Base-by-base conservation (phyloP, 306 rosid species). In the Fragaria nilgerrensis region DNA sequence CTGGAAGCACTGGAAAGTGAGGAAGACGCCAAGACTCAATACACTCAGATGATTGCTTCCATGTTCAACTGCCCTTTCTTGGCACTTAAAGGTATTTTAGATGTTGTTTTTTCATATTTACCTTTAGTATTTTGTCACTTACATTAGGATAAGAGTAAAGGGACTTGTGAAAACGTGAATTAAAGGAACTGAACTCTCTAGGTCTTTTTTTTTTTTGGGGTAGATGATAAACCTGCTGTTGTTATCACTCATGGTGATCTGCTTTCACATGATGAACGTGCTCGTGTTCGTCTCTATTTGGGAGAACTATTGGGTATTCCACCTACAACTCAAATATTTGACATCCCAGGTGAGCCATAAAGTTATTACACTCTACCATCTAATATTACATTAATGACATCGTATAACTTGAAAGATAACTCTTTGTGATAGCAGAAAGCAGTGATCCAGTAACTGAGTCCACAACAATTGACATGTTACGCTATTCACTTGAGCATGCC, bases 171-270 rank as follows among this genome's bases (percentile, higher is more conserved):
- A 22, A 76, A 37, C 17, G 19, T 74, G 43, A 58, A 43, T 5
- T 59, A 37, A 22, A 43, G 69, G 39, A 22, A 34, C 12, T 67
- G 9, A 9, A 56, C 68, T 15, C 17, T 41, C 5, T 39, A 16
- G 41, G 7, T 20, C 48, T 7, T 11, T 15, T 16, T 32, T 32
- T 63, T 10, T 56, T 73, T 59, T 45, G 63, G 37, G 36, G 55
- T 84, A 92, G 98, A 94, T 92, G 96, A 94, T 82, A 92, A 90
- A 82, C 98, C 98, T 36, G 87, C 87, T 41, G 81, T 90, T 73
- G 93, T 90, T 72, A 76, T 89, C 56, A 92, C 95, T 19, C 98
- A 94, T 77, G 98, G 98, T 32, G 97, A 90, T 88, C 92, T 90
- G 55, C 97, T 94, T 83, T 89, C 93, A 17, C 70, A 75, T 52